phyloP scores from a whole-genome alignment of 441 rosid species.

The Pelargonium citronellum region DNA sequence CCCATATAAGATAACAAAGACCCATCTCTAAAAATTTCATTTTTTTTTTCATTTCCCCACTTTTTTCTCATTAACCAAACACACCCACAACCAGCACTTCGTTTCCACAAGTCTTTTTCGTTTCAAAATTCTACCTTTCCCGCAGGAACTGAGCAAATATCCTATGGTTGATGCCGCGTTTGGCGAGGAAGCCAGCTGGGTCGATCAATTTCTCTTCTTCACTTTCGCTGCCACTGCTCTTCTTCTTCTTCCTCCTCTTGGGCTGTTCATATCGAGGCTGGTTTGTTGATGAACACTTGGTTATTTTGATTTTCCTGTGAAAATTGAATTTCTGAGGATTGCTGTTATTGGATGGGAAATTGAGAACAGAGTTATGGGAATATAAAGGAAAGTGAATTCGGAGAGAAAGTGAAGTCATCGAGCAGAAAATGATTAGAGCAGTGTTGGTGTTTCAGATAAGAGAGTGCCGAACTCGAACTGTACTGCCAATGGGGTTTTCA shows the following conservation, averaged over 20 bases:
- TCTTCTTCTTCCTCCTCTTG: conserved; percentile 16
- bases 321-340: conserved; percentile 23
- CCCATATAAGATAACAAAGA: not conserved
- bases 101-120: not conserved
- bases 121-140: conserved; percentile 53
- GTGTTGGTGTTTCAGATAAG: conserved; percentile 20
- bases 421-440: not conserved
- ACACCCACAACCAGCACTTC: conserved; percentile 1
- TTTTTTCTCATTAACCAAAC: conserved; percentile 16
- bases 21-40: not conserved
- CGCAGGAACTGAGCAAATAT: conserved; percentile 80
- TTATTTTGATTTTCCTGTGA: conserved; percentile 22
- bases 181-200: conserved; percentile 68
- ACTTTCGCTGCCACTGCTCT: conserved; percentile 28
- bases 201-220: conserved; percentile 44
- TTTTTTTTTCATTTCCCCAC: conserved; percentile 7
- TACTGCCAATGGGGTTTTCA: not conserved
- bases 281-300: conserved; percentile 35
- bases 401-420: conserved; percentile 37
- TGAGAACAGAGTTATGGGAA: conserved; percentile 24
- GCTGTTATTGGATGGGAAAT: conserved; percentile 22
- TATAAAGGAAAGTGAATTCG: conserved; percentile 27
- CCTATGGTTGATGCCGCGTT: conserved; percentile 66
- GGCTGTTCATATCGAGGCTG: conserved; percentile 27
- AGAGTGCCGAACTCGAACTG: not conserved